These are phyloP conservation scores for Pseudogymnoascus sp. DNA, from an alignment of 2,329 filamentous ascomycete species.

Conservation along the genomic window DNA sequence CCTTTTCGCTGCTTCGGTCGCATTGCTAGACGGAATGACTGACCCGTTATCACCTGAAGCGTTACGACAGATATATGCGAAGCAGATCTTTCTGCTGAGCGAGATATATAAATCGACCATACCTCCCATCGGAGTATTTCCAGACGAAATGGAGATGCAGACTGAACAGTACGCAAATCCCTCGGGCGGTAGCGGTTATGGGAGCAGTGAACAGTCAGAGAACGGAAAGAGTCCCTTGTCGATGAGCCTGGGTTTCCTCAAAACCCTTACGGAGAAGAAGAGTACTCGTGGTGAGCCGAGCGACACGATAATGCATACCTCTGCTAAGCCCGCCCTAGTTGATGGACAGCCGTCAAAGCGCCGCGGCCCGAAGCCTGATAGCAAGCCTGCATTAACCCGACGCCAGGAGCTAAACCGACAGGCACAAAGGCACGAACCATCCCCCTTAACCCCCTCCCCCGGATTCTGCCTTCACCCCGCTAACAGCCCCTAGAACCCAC, in stretches of 20 bases:
- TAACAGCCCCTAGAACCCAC: constrained; percentile 60
- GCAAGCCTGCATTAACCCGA: constrained; percentile 84
- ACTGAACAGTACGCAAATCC: constrained; percentile 24
- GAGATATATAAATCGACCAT: constrained; percentile 4
- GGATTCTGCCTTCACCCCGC: background rate
- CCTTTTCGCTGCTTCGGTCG: constrained; percentile 1
- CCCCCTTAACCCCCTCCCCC: background rate
- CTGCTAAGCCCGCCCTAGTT: constrained; percentile 26
- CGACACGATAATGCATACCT: background rate
- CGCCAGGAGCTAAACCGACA: constrained; percentile 92
- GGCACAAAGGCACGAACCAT: constrained; percentile 72
- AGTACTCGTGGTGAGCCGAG: constrained; percentile 58
- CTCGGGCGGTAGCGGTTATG: constrained; percentile 25
- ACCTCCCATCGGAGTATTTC: constrained; percentile 1
- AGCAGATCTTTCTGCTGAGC: constrained; percentile 4
- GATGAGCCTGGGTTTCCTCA: constrained; percentile 54
- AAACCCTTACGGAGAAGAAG: constrained; percentile 62
- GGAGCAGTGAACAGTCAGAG: constrained; percentile 26
- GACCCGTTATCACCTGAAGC: constrained; percentile 3
- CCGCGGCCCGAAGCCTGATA: constrained; percentile 90
- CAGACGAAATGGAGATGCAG: constrained; percentile 14
- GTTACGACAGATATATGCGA: constrained; percentile 3
- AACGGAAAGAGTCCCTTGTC: constrained; percentile 27
- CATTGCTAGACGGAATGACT: constrained; percentile 1
- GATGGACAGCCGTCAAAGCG: constrained; percentile 83